Evolutionary conservation across 2,329 filamentous ascomycete species (phyloP).

Genomic region (Xylaria sp.): DNA sequence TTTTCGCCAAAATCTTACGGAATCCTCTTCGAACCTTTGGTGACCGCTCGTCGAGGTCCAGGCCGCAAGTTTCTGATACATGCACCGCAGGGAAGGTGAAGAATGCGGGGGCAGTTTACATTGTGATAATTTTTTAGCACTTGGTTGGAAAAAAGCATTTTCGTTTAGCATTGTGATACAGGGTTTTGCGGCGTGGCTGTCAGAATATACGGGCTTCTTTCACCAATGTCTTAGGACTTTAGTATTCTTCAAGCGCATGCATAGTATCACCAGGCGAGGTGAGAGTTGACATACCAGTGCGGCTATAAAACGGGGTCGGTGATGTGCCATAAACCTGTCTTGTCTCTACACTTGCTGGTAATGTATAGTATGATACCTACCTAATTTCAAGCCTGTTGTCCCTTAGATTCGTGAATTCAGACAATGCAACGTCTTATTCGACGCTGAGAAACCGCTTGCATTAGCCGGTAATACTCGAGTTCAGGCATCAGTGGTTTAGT

Average conservation of each 20-base stretch:
- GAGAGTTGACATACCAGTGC: not conserved
- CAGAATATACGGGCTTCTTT: conserved; percentile 19
- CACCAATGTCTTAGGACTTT: not conserved
- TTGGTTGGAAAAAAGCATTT: conserved; percentile 30
- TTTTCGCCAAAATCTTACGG: conserved; percentile 25
- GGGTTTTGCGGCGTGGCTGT: conserved; percentile 4
- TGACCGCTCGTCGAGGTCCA: not conserved
- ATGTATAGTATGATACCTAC: conserved; percentile 6
- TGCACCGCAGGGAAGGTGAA: conserved; percentile 4
- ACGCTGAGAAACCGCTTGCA: no score
- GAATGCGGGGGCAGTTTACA: not conserved
- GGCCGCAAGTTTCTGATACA: conserved; percentile 13
- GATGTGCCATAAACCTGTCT: conserved; percentile 18
- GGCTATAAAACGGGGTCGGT: not conserved
- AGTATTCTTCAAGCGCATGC: not conserved
- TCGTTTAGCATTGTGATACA: conserved; percentile 20
- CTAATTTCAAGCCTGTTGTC: not conserved
- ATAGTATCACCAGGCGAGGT: conserved; percentile 6
- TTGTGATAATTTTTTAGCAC: conserved; percentile 13
- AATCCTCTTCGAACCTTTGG: conserved; percentile 10
- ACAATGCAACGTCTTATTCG: no score
- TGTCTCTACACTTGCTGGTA: conserved; percentile 6
- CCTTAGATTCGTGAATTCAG: not conserved
- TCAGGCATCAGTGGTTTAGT: conserved; percentile 59
- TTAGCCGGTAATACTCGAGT: no score